These are phyloP conservation scores for Trichocomaceae sp. DNA, from an alignment of 2,329 filamentous ascomycete species.

Conservation along the genomic window DNA sequence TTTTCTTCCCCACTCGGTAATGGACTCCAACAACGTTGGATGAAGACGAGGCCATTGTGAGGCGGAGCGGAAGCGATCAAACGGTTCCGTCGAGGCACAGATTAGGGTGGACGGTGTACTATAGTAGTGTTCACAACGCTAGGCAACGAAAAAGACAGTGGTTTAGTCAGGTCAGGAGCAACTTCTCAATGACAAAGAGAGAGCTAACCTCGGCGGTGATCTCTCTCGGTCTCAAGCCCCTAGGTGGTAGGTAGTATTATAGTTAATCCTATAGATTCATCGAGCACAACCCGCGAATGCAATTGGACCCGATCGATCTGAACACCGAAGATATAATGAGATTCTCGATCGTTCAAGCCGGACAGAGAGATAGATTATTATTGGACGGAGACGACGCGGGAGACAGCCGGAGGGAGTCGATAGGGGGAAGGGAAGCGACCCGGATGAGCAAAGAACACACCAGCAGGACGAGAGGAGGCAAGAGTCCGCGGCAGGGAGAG, in stretches of 20 bases:
- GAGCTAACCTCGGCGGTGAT: neutral
- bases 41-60: constrained; percentile 71
- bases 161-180: neutral
- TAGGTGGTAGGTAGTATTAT: neutral
- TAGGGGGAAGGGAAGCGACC: constrained; percentile 4
- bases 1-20: constrained; percentile 98
- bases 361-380: neutral
- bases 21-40: constrained; percentile 98
- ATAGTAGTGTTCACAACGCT: neutral
- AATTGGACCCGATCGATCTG: neutral
- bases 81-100: neutral
- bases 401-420: neutral
- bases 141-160: neutral
- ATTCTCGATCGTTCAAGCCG: neutral
- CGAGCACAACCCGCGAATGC: neutral
- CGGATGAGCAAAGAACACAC: neutral
- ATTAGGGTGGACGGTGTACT: neutral
- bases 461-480: neutral
- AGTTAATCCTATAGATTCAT: neutral
- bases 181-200: neutral
- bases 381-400: constrained; percentile 6
- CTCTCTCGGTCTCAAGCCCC: neutral
- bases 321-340: neutral
- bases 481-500: neutral
- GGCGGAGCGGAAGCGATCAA: neutral